Evolutionary conservation across 148 eudicot genomes (phyloP).

Genomic region (Vaccinium vitisidaea): DNA sequence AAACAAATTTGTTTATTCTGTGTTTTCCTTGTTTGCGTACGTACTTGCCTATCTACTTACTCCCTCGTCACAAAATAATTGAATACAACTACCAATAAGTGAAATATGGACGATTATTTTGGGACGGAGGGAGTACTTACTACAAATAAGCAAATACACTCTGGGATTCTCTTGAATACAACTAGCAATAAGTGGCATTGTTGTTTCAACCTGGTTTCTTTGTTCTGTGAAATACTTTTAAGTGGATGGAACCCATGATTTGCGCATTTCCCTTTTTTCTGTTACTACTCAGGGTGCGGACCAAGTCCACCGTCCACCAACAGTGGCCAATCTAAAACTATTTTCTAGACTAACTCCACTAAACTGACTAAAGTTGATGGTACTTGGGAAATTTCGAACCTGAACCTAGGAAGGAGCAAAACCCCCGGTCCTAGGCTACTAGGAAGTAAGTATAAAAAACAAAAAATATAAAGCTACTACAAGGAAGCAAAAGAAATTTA

Average conservation of each 20-base stretch:
- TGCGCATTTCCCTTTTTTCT: not conserved
- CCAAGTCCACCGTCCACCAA: too few species aligned
- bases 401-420: not conserved
- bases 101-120: too few species aligned
- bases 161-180: too few species aligned
- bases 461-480: not conserved
- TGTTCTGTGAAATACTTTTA: not conserved
- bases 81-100: too few species aligned
- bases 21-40: not conserved
- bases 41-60: not conserved
- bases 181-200: too few species aligned
- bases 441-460: not conserved
- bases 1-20: not conserved
- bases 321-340: too few species aligned
- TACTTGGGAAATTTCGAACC: not conserved
- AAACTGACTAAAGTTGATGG: too few species aligned
- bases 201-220: not conserved
- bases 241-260: not conserved
- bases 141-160: too few species aligned
- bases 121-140: too few species aligned
- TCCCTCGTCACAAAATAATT: too few species aligned
- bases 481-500: not conserved
- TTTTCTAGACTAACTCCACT: too few species aligned
- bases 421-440: not conserved
- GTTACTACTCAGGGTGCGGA: not conserved